Base-by-base conservation (phyloP, 2,329 filamentous ascomycete species). In the Pochonia chlamydosporia region DNA sequence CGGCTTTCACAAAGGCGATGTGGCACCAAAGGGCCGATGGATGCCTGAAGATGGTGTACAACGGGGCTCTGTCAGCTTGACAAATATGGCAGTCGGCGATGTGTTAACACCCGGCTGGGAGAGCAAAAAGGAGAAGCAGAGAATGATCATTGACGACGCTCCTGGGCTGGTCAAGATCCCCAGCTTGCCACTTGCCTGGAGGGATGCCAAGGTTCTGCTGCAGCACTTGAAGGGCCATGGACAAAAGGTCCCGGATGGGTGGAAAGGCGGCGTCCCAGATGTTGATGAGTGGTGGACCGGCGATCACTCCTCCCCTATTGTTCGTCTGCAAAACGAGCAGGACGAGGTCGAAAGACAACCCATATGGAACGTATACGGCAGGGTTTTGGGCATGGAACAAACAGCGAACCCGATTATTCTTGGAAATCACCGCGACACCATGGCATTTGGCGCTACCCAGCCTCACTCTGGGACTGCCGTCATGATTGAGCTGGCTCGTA, bases 351-450 rank as follows among this genome's bases (percentile, higher is more conserved):
- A 86, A 49, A 76, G 86, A 61, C 89, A 96, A 64, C 81, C 84
- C 5, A 93, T 99, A 51, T 96, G 89, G 79, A 99, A 99, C 60
- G 82, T 97, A 1, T 82, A 96, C 58, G 91, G 88, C 26, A 79
- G 83, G 46, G 91, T 99, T 44, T 70, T 76, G 11, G 93, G 93
- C n/a, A 74, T 89, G 48, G 93, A 97, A 66, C 85, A 93, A 61
- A 75, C 76, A 1, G 80, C 87, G 50, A 92, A 95, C 67, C 87
- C 85, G 48, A 83, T 97, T 59, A 84, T 96, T 48, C 78, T 99
- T 47, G 93, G 93, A 44, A 96, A 91, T 65, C 92, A 96, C 62
- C 89, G 93, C 18, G 93, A 99, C 65, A 82, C 89, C 0, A 96
- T 89, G 88, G 87, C 87, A 44, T 89, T 93, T 59, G 93, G 93